Evolutionary conservation across 257 asterid genomes (phyloP).

Genomic region (Euphrasia confusa): DNA sequence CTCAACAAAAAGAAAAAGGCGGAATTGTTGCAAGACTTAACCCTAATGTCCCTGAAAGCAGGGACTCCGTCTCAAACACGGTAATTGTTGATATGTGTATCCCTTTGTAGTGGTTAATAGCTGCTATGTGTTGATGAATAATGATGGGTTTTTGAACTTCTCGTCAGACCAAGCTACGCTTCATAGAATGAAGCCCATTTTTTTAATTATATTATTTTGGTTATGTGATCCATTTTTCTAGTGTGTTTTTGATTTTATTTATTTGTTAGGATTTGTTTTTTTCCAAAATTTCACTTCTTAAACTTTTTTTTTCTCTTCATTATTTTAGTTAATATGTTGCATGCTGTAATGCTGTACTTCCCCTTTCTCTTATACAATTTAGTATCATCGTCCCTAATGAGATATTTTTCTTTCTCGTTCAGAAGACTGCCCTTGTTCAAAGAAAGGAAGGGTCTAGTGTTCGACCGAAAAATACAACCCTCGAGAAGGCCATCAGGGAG

Average conservation of each 20-base stretch:
- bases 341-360: constrained; percentile 8
- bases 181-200: constrained; percentile 2
- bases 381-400: constrained; percentile 14
- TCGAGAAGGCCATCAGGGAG: constrained; percentile 80
- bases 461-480: constrained; percentile 50
- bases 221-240: too few species aligned
- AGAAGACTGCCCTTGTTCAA: constrained; percentile 38
- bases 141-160: too few species aligned
- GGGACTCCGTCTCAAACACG: constrained; percentile 34
- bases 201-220: too few species aligned
- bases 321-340: too few species aligned
- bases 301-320: not conserved
- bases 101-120: constrained; percentile 11
- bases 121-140: too few species aligned
- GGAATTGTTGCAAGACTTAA: constrained; percentile 38
- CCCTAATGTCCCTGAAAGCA: constrained; percentile 37
- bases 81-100: constrained; percentile 36
- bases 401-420: constrained; percentile 26
- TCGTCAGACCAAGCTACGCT: too few species aligned
- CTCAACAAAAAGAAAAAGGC: constrained; percentile 34
- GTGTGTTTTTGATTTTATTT: too few species aligned
- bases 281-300: too few species aligned
- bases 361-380: constrained; percentile 2
- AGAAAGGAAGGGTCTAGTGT: constrained; percentile 59
- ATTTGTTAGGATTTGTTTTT: too few species aligned